These are phyloP conservation scores for Murraya paniculata DNA, from an alignment of 345 rosid species.

Conservation along the genomic window DNA sequence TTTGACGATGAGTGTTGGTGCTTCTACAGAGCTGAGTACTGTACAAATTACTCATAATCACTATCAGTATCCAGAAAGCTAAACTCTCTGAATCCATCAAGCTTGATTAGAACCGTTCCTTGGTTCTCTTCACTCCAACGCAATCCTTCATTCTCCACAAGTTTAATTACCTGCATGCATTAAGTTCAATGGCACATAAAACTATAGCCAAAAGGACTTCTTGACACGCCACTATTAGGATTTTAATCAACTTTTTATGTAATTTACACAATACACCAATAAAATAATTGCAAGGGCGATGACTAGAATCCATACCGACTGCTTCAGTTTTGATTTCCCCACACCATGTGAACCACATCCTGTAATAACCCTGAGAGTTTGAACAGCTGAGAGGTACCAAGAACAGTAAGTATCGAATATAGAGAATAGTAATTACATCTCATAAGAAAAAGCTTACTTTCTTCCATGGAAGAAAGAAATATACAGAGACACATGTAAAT, in stretches of 20 bases:
- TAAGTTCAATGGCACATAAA: not conserved
- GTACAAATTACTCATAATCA: constrained; percentile 47
- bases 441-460: not conserved
- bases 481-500: not conserved
- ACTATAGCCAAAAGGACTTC: not conserved
- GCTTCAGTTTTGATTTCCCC: constrained; percentile 86
- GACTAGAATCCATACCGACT: constrained; percentile 52
- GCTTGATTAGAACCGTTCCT: constrained; percentile 67
- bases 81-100: constrained; percentile 57
- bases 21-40: not conserved
- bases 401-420: constrained; percentile 11
- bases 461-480: not conserved
- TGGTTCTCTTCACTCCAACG: constrained; percentile 71
- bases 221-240: not conserved
- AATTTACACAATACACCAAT: not conserved
- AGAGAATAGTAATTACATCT: not conserved
- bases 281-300: not conserved
- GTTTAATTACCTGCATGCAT: constrained; percentile 54
- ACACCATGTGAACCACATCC: constrained; percentile 83
- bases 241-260: not conserved
- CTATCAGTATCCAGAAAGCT: constrained; percentile 63
- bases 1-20: not conserved
- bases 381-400: constrained; percentile 54
- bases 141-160: constrained; percentile 62
- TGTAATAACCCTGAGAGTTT: constrained; percentile 82